Conservation (phyloP, 2,329 filamentous ascomycete species). For the Phoma sp. region DNA sequence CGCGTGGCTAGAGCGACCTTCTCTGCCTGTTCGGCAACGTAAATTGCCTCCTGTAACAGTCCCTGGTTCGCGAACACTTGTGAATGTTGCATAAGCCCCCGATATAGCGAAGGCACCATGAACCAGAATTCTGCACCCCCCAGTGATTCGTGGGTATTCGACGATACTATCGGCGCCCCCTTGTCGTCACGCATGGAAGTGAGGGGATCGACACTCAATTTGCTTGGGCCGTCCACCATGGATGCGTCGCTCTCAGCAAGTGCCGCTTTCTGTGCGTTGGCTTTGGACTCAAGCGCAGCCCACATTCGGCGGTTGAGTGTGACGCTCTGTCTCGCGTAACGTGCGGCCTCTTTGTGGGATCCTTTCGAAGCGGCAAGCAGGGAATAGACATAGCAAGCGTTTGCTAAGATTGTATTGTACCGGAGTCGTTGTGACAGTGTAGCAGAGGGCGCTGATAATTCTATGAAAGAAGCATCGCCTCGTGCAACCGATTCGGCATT, state of each 20-base stretch:
- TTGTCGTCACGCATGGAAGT: conserved; percentile 39
- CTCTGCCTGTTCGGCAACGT: conserved; percentile 83
- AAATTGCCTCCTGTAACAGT: conserved; percentile 84
- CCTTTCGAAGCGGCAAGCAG: conserved; percentile 66
- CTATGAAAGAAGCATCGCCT: conserved; percentile 36
- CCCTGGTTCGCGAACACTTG: conserved; percentile 82
- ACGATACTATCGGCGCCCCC: conserved; percentile 44
- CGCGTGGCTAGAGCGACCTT: conserved; percentile 74
- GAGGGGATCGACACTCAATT: conserved; percentile 32
- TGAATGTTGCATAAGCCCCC: conserved; percentile 74
- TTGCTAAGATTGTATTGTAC: conserved; percentile 61
- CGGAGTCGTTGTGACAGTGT: conserved; percentile 43
- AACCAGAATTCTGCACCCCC: conserved; percentile 78
- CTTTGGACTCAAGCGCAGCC: conserved; percentile 57
- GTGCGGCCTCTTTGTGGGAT: conserved; percentile 53
- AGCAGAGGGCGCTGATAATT: conserved; percentile 38
- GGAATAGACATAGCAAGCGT: conserved; percentile 69
- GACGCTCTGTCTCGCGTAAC: conserved; percentile 56
- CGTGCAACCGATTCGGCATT: conserved; percentile 38
- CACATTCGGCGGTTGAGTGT: conserved; percentile 58
- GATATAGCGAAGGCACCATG: conserved; percentile 74
- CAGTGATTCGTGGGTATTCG: conserved; percentile 52
- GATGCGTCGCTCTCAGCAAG: conserved; percentile 20
- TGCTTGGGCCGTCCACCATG: conserved; percentile 24
- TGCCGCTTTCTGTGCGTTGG: conserved; percentile 25